Evolutionary conservation across 1,284 basidiomycete genomes (phyloP).

Genomic region (Singerocomus rubriflavus): DNA sequence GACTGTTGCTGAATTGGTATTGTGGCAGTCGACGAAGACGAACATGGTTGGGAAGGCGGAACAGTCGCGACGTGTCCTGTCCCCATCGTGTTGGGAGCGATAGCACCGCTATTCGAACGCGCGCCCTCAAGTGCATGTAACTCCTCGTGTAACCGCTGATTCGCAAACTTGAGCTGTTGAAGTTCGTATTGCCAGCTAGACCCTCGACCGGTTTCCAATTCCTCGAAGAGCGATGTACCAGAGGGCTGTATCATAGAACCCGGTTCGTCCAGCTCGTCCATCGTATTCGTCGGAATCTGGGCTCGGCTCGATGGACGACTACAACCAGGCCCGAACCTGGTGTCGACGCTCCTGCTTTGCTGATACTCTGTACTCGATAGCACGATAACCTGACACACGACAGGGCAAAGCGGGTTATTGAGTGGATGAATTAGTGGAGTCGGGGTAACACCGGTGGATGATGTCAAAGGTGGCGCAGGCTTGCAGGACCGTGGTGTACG

Average conservation of each 20-base stretch:
- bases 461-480: constrained; percentile 1
- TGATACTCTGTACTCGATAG: constrained; percentile 12
- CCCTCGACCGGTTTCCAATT: constrained; percentile 61
- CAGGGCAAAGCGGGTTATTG: constrained; percentile 22
- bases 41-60: background rate
- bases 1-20: background rate
- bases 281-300: background rate
- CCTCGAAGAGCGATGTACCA: constrained; percentile 62
- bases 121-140: constrained; percentile 50
- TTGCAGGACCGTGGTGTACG: constrained; percentile 17
- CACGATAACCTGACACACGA: constrained; percentile 35
- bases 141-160: constrained; percentile 71
- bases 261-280: background rate
- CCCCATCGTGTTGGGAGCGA: background rate
- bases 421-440: constrained; percentile 14
- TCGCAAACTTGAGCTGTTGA: constrained; percentile 77
- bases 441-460: background rate
- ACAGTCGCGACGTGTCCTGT: background rate
- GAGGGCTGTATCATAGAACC: constrained; percentile 29
- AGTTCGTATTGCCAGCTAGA: constrained; percentile 93
- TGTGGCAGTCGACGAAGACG: background rate
- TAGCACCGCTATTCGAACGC: constrained; percentile 1
- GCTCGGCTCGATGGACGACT: background rate
- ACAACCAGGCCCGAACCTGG: background rate
- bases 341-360: background rate